Evolutionary conservation across 441 rosid genomes (phyloP), one percentile per base, ranked within the genome.

Genomic region (Euphorbia schlechtendalii): DNA sequence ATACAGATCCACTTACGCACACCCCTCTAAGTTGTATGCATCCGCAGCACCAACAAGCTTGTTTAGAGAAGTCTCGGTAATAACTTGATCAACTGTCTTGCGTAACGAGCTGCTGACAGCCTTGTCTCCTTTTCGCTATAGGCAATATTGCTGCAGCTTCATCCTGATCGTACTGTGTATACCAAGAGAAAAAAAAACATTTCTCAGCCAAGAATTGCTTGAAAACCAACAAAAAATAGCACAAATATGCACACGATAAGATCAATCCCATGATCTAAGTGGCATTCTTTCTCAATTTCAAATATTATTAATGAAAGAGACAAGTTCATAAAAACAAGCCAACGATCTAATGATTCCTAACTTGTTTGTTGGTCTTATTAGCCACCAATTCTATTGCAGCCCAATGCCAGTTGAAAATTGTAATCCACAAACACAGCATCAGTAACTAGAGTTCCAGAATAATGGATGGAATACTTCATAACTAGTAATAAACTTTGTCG

Each of bases 31-130:
- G 78, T 84, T 66, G 54, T 82, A 82, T 32, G 75, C 61, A 13
- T 84, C 86, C 18, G 77, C 84, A 77, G 81, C 76, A 22, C 95
- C 95, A 58, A 82, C 85, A 74, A 88, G 69, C 60, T 76, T 78
- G 61, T 82, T 88, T 54, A 83, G 71, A 71, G 84, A 78, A 57
- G 86, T 59, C 61, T 85, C 95, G 0, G 81, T 76, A 69, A 81
- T 30, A 49, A 71, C 77, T 74, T 80, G 83, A 54, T 85, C 85
- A 41, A 82, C 90, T 59, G 58, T 63, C 70, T 68, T 73, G 80
- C 55, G 82, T 80, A 5, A 43, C 57, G 68, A 41, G 45, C 56
- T 62, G 75, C 67, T 63, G 65, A 59, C 52, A 60, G 66, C 79
- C 83, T 64, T 66, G 81, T 73, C 75, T 81, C 76, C 83, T 72